Conservation (phyloP, 2,329 filamentous ascomycete species). For the Xylariomycetidae sp. region DNA sequence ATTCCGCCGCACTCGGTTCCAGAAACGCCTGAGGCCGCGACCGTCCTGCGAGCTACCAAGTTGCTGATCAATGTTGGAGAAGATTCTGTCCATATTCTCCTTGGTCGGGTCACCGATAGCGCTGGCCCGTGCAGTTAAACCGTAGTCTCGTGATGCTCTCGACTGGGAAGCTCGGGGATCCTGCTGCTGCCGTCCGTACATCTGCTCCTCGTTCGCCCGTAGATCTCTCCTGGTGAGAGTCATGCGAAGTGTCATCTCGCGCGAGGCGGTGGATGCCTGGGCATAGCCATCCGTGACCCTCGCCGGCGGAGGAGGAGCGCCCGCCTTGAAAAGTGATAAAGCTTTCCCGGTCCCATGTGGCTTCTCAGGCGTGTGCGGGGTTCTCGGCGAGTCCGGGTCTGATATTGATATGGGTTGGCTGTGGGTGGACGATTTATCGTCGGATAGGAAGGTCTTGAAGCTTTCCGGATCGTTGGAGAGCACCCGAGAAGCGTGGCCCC, state of each 20-base stretch:
- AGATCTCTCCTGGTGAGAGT: slow-evolving; percentile 88
- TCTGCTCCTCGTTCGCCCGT: slow-evolving; percentile 65
- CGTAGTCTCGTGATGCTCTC: slow-evolving; percentile 27
- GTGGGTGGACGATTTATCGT: slow-evolving; percentile 52
- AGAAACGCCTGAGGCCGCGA: slow-evolving; percentile 58
- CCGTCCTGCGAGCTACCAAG: slow-evolving; percentile 42
- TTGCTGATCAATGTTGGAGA: slow-evolving; percentile 48
- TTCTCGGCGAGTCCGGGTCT: slow-evolving; percentile 57
- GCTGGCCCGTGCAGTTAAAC: slow-evolving; percentile 16
- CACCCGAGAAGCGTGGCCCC: slow-evolving; percentile 16
- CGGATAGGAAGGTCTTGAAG: slow-evolving; percentile 36
- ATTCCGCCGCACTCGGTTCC: slow-evolving; percentile 54
- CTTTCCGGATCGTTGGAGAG: slow-evolving; percentile 40
- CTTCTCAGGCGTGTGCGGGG: slow-evolving; percentile 46
- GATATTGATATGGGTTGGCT: slow-evolving; percentile 51
- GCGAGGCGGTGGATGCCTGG: slow-evolving; percentile 52
- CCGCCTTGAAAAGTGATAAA: slow-evolving; percentile 20
- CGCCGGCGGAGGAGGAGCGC: slow-evolving; percentile 18
- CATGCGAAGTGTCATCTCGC: slow-evolving; percentile 96
- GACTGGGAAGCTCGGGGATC: slow-evolving; percentile 23
- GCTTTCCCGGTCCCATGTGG: slow-evolving; percentile 20
- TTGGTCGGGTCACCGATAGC: slow-evolving; percentile 36
- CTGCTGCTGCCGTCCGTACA: slow-evolving; percentile 62
- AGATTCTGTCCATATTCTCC: slow-evolving; percentile 49
- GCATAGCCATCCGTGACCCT: slow-evolving; percentile 40